Base-by-base conservation (phyloP, 108 stramenopile genomes). In the Nitzschia sp. region DNA sequence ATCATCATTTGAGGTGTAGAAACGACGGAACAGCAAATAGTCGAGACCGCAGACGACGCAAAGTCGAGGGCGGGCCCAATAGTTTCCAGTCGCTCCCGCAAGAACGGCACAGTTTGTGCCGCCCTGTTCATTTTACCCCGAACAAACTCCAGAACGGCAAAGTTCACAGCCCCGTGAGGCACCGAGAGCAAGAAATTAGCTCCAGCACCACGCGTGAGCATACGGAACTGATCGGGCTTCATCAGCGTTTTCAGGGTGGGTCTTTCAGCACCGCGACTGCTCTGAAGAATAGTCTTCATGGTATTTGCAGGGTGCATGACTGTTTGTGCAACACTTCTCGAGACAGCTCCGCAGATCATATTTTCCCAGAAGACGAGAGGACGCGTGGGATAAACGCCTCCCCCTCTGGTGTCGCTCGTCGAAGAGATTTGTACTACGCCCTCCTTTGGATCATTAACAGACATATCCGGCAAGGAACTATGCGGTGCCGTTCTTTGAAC, bases 1-100 rank as follows among this genome's bases (percentile, higher is more conserved):
- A 99, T 90, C 92, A 99, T 96, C 97, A 97, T 97, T 73, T 97
- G 97, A 0, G 97, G 95, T 21, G 94, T 95, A 15, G 85, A 85
- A 21, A 96, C 91, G 5, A 96, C 79, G 27, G 93, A 95, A 74
- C 96, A 97, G 56, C 93, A 84, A 15, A 97, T 71, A 4, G 98
- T 98, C 16, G 92, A 86, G 36, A 95, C 68, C 16, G 95, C 90
- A 34, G 83, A 89, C n/a, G 92, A 93, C 32, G 92, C 30, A 77
- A 98, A 97, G 67, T 98, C 98, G 66, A 98, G 79, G 16, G 80
- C 93, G 3, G 96, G 85, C 27, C 97, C 95, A 67, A 92, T 62
- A 32, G 67, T 22, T 8, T 80, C 69, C 34, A 68, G 53, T 13
- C 60, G 66, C 5, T 55, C 53, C 45, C 71, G 61, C 45, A 87